Conservation (phyloP, 2,329 filamentous ascomycete species). For the Phialemoniopsis sp. region DNA sequence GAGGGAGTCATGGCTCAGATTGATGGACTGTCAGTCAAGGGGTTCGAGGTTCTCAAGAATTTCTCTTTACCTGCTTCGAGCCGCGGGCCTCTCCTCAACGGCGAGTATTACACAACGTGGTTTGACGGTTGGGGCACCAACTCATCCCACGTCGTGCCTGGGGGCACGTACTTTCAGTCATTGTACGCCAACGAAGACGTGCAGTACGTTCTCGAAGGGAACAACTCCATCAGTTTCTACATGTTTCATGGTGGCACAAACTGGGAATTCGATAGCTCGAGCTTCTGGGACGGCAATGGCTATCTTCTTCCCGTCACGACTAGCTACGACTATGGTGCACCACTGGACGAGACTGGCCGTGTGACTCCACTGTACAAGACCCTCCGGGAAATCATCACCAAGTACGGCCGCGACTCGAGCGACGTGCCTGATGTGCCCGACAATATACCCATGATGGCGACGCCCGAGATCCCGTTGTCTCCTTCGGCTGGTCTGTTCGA, state of each 20-base stretch:
- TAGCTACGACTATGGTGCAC: conserved; percentile 46
- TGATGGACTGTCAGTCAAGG: conserved; percentile 26
- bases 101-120: conserved; percentile 39
- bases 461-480: conserved; percentile 29
- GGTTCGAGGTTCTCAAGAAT: too few relatives aligned
- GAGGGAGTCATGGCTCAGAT: conserved; percentile 38
- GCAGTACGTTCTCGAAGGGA: conserved; percentile 25
- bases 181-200: conserved; percentile 20
- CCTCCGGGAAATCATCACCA: too few relatives aligned
- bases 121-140: too few relatives aligned
- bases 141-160: too few relatives aligned
- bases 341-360: conserved; percentile 44
- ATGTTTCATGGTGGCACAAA: conserved; percentile 53
- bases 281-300: too few relatives aligned
- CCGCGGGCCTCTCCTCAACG: conserved; percentile 40
- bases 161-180: too few relatives aligned
- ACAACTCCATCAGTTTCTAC: conserved; percentile 41
- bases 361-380: conserved; percentile 16
- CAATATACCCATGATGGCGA: conserved; percentile 13
- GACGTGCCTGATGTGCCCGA: too few relatives aligned
- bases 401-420: too few relatives aligned
- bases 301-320: conserved; percentile 38
- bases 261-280: conserved; percentile 42
- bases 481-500: conserved; percentile 33
- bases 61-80: conserved; percentile 15